These are phyloP conservation scores for Phialophora macrospora DNA, from an alignment of 2,329 filamentous ascomycete genomes.

Conservation along the genomic window DNA sequence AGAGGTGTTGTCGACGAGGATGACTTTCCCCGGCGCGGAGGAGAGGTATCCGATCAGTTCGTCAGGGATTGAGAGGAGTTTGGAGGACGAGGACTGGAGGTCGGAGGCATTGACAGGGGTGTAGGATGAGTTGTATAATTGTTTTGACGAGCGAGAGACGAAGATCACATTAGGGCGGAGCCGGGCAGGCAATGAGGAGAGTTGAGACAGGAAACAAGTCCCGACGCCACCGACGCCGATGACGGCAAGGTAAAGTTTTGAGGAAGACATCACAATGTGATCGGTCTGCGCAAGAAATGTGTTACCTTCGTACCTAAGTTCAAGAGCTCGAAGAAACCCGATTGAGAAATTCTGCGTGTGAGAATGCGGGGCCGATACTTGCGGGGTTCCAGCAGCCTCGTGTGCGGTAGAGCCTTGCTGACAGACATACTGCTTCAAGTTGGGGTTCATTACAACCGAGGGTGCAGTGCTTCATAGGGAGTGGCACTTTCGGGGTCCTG, in stretches of 20 bases:
- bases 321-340: not conserved
- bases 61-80: slow-evolving; percentile 66
- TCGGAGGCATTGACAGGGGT: slow-evolving; percentile 62
- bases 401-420: not conserved
- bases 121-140: slow-evolving; percentile 69
- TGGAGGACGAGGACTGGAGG: slow-evolving; percentile 66
- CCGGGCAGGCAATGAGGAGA: slow-evolving; percentile 70
- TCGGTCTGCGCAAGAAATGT: not conserved
- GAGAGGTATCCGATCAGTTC: slow-evolving; percentile 79
- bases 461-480: not conserved
- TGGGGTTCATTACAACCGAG: no score
- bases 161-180: slow-evolving; percentile 79
- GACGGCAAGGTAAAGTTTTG: slow-evolving; percentile 37
- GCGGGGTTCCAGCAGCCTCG: not conserved
- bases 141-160: slow-evolving; percentile 83
- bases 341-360: not conserved
- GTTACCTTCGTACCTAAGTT: no score
- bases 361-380: not conserved
- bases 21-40: slow-evolving; percentile 74
- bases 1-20: slow-evolving; percentile 95
- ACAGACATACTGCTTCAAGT: not conserved
- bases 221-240: slow-evolving; percentile 90
- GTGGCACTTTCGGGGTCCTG: not conserved
- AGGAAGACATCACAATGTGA: slow-evolving; percentile 19
- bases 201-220: slow-evolving; percentile 84